A percentile compares a stretch with the other conserved stretches of the same genome.
Conservation (phyloP, 768 basidiomycete species). For the Panaeolus cyanescens region DNA sequence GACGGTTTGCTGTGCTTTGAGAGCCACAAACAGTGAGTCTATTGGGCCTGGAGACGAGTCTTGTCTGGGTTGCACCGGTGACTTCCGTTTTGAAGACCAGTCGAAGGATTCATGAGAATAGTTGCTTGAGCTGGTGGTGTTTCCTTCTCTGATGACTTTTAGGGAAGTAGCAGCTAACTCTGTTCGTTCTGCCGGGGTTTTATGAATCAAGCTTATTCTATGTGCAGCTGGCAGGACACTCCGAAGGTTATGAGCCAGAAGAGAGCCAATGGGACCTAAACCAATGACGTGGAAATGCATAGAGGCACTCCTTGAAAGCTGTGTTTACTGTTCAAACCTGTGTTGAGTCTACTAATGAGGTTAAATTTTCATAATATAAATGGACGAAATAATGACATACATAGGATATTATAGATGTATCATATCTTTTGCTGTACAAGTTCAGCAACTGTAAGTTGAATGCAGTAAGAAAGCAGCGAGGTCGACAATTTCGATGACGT, state of each 20-base stretch:
- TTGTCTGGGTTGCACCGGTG: constrained; percentile 1
- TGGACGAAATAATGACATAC: not conserved
- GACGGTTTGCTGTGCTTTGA: constrained; percentile 73
- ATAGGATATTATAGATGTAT: not conserved
- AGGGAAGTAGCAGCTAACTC: constrained; percentile 38
- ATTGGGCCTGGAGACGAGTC: constrained; percentile 40
- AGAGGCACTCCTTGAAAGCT: constrained; percentile 2
- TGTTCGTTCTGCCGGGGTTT: constrained; percentile 39
- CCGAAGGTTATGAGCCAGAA: constrained; percentile 81
- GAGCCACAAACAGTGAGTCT: constrained; percentile 78
- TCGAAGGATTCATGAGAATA: constrained; percentile 55
- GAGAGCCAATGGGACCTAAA: constrained; percentile 80
- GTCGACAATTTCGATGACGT: too few species aligned
- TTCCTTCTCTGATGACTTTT: constrained; percentile 51
- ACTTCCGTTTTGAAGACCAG: constrained; percentile 6
- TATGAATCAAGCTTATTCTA: constrained; percentile 72
- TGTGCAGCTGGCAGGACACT: constrained; percentile 50
- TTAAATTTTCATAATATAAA: not conserved
- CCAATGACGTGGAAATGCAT: constrained; percentile 83
- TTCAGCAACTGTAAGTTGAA: not conserved
- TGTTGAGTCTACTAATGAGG: not conserved
- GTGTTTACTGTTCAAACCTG: not conserved
- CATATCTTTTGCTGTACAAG: not conserved
- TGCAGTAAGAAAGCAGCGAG: not conserved
- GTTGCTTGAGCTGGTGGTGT: constrained; percentile 39